Base-by-base conservation (phyloP, 75 land plant species). In the Pinus tabuliformis region DNA sequence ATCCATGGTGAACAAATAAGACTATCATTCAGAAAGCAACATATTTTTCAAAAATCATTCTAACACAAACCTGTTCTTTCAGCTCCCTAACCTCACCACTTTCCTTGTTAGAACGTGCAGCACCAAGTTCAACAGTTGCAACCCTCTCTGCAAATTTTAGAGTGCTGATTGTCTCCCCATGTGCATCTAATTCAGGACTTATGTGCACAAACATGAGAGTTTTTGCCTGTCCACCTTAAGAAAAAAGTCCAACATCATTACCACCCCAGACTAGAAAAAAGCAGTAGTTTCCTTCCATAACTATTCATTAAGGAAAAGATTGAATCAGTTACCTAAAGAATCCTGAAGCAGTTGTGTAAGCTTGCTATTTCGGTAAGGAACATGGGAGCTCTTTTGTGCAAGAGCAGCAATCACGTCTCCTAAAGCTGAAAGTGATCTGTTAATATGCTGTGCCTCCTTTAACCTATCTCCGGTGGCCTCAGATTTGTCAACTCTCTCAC, bases 71-170 rank as follows among this genome's bases (percentile, higher is more conserved):
- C 86, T 91, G 91, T 62, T 91, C 91, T 73, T 86, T 91, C 30
- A 89, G 86, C 56, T 89, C 91, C 62, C 82, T 77, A 24, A 89
- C 63, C 78, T 91, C 84, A 66, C 83, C 81, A 64, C 75, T 86
- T 74, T 91, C 93, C 77, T 89, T 91, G 73, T 89, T 91, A 5
- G 86, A 73, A 52, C 70, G 81, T 45, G 93, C 93, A 49, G 98
- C 97, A 60, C 99, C 99, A 75, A 96, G 95, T 77, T 97, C 96
- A 68, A 97, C 96, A 37, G 98, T 82, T 0, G 99, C 87, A 45
- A 95, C 99, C n/a, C 99, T 72, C 81, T 95, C 99, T 30, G 99
- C 99, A 87, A 97, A 97, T 73, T 95, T 95, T 18, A 97, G 85
- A 30, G 99, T 97, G 80, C 99, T 97, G 39, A 95, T 80, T 39